Base-by-base conservation (phyloP, 208 protist genomes). In the Crithidia bombi region DNA sequence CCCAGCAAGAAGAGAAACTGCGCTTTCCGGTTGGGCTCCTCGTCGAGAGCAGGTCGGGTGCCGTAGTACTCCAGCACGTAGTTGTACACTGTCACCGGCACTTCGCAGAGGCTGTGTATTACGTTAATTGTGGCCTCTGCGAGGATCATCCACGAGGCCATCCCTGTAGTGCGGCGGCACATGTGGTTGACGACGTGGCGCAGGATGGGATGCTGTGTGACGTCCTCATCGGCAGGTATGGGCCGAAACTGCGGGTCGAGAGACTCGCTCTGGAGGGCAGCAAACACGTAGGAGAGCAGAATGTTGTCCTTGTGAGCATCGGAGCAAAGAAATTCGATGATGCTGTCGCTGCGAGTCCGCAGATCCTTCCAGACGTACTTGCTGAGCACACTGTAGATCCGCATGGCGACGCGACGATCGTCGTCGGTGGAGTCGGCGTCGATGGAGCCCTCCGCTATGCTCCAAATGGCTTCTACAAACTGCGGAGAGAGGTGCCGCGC, bases 391-490 rank as follows among this genome's bases (percentile, higher is more conserved):
- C 87, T 91, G 81, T 95, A 96, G 43, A 96, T 72, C 26, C 86
- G 85, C 87, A 95, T 93, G n/a, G 92, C 92, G 25, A 85, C 88
- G 4, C 92, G 87, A 23, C 86, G 82, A 54, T 96, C 88, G 39
- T 75, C 70, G 43, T 83, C 44, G n/a, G 61, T 67, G 55, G 74
- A 69, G 32, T 85, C 76, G 15, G 73, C 56, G 69, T 92, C 86
- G 14, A 91, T 66, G 19, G 87, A 80, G 33, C 92, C 92, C 46
- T 94, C 87, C 28, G 86, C 89, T 33, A 95, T 90, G 30, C 86
- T 81, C 90, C 92, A 96, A 1, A 96, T 56, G 17, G 92, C 82
- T 51, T 96, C 92, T 23, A 96, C 79, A 69, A 96, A 96, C 58
- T 82, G 75, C 30, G 75, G 77, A 36, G 85, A 90, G 25, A 92